These are phyloP conservation scores for Trichoderma guizhouense DNA, from an alignment of 2,329 filamentous ascomycete genomes.

Conservation along the genomic window DNA sequence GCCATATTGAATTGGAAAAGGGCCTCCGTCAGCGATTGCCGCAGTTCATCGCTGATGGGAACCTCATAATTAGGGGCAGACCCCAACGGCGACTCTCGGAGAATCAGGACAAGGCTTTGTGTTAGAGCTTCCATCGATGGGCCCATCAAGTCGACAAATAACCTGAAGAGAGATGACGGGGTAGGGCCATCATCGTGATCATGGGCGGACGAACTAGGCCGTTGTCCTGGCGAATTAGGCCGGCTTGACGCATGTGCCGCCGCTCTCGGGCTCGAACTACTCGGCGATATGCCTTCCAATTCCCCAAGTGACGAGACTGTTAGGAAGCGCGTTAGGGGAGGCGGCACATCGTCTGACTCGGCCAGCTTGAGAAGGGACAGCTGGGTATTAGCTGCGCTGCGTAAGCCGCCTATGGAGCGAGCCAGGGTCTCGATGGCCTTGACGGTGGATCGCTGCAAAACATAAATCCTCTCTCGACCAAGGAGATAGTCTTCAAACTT, in stretches of 20 bases:
- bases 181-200: conserved; percentile 40
- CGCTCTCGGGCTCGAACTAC: neutral
- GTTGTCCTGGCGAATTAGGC: neutral
- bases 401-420: conserved; percentile 80
- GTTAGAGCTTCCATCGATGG: conserved; percentile 89
- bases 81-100: conserved; percentile 75
- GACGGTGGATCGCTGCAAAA: conserved; percentile 70
- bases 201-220: neutral
- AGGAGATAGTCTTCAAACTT: conserved; percentile 80
- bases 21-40: conserved; percentile 69
- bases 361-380: conserved; percentile 72
- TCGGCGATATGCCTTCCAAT: neutral
- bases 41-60: conserved; percentile 67
- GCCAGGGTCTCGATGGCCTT: conserved; percentile 77
- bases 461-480: conserved; percentile 72
- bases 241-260: neutral
- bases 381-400: conserved; percentile 81
- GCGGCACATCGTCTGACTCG: neutral
- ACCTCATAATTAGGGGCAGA: conserved; percentile 40
- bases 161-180: conserved; percentile 72
- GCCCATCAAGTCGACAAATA: conserved; percentile 80
- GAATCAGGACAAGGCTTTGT: conserved; percentile 75
- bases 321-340: neutral
- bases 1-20: conserved; percentile 69
- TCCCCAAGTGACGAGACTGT: conserved; percentile 14